phyloP scores from a whole-genome alignment of 1,284 basidiomycete genomes.

The Ustilago loliicola region DNA sequence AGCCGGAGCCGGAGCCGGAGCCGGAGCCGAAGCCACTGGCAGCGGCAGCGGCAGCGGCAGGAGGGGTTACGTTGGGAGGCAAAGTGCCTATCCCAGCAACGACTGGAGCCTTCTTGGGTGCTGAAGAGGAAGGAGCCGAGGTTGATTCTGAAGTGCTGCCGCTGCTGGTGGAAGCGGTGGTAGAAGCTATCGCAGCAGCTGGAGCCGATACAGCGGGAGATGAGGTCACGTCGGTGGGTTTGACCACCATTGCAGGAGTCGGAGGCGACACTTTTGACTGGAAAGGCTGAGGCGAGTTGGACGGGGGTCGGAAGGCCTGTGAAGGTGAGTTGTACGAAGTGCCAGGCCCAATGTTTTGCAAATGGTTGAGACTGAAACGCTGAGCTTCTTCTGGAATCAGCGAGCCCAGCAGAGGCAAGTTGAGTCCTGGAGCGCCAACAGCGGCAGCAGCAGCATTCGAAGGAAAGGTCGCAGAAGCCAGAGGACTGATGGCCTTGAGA shows the following conservation, averaged over 20 bases:
- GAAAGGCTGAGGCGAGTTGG: conserved; percentile 37
- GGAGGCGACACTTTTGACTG: conserved; percentile 26
- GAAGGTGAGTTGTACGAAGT: conserved; percentile 27
- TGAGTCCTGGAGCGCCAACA: background rate
- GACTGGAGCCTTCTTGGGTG: conserved; percentile 35
- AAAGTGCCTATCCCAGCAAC: conserved; percentile 46
- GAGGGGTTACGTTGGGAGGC: conserved; percentile 30
- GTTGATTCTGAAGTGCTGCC: background rate
- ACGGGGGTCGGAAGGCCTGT: conserved; percentile 30
- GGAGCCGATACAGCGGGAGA: conserved; percentile 12
- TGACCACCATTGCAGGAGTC: conserved; percentile 24
- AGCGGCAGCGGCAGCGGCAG: conserved; percentile 29
- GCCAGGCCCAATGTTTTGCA: conserved; percentile 17
- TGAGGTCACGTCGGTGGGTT: conserved; percentile 31
- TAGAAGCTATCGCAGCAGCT: conserved; percentile 4
- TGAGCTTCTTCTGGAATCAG: conserved; percentile 25
- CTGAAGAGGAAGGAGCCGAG: conserved; percentile 1
- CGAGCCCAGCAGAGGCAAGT: conserved; percentile 23
- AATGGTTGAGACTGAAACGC: conserved; percentile 23
- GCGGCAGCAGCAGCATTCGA: conserved; percentile 8
- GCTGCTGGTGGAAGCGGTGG: background rate
- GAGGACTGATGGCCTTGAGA: conserved; percentile 29
- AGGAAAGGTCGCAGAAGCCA: conserved; percentile 22
- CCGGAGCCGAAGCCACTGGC: conserved; percentile 7
- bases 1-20: conserved; percentile 16